Evolutionary conservation across 768 basidiomycete genomes (phyloP).

Genomic region (Amanita muscaria): DNA sequence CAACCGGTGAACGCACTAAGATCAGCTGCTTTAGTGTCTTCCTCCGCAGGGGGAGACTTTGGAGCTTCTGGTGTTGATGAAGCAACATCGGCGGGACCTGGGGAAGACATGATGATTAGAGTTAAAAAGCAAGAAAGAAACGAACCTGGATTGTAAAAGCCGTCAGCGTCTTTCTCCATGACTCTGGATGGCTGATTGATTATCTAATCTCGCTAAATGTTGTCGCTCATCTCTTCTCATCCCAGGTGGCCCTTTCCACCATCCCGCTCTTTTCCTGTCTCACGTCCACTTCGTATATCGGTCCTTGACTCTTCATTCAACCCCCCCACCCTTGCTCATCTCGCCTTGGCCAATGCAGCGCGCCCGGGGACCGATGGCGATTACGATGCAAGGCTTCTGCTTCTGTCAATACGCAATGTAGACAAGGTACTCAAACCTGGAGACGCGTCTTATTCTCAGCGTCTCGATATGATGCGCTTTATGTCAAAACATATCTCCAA

Average conservation of each 20-base stretch:
- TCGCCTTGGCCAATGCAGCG: slow-evolving; percentile 55
- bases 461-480: slow-evolving; percentile 81
- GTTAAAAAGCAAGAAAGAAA: slow-evolving; percentile 3
- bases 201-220: slow-evolving; percentile 11
- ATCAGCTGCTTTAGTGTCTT: slow-evolving; percentile 18
- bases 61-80: neutral
- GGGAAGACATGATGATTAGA: neutral
- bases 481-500: slow-evolving; percentile 41
- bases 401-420: slow-evolving; percentile 80
- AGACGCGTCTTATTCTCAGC: slow-evolving; percentile 69
- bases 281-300: slow-evolving; percentile 43
- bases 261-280: slow-evolving; percentile 5
- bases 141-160: slow-evolving; percentile 63
- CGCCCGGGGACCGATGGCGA: slow-evolving; percentile 20
- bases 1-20: slow-evolving; percentile 15
- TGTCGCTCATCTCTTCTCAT: slow-evolving; percentile 47
- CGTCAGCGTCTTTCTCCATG: slow-evolving; percentile 71
- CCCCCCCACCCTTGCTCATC: slow-evolving; percentile 81
- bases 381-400: slow-evolving; percentile 69
- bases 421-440: slow-evolving; percentile 68
- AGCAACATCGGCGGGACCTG: neutral
- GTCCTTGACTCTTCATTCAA: slow-evolving; percentile 93
- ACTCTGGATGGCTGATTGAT: slow-evolving; percentile 6
- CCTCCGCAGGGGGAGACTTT: slow-evolving; percentile 5
- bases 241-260: slow-evolving; percentile 53